Percentiles rank a stretch among this genome's conserved stretches.
These are phyloP conservation scores for Candida maris DNA, from an alignment of 805 yeast genomes.

Conservation along the genomic window DNA sequence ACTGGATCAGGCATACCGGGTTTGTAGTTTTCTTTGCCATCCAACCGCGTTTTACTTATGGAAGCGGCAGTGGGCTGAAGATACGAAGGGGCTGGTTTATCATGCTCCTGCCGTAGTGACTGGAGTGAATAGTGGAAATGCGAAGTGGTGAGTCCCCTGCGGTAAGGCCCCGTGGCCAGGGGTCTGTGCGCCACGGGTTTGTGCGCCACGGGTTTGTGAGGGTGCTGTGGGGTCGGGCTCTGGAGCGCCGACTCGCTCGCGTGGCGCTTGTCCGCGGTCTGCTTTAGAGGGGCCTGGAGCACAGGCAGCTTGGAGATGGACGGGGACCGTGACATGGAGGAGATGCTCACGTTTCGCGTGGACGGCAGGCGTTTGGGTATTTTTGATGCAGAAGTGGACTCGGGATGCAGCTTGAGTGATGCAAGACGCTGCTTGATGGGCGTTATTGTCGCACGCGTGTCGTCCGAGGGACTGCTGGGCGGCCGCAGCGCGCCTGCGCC, in stretches of 20 bases:
- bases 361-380: conserved; percentile 25
- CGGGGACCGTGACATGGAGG: conserved; percentile 3
- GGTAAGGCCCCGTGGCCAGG: conserved; percentile 4
- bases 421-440: conserved; percentile 7
- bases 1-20: conserved; percentile 1
- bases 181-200: conserved; percentile 1
- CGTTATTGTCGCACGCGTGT: neutral
- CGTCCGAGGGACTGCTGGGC: too few relatives aligned
- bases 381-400: conserved; percentile 10
- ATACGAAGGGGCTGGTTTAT: conserved; percentile 15
- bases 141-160: conserved; percentile 6
- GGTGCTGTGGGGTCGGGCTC: conserved; percentile 3
- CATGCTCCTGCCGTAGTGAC: conserved; percentile 3
- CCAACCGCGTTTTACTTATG: conserved; percentile 6
- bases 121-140: conserved; percentile 1
- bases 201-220: conserved; percentile 5
- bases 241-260: conserved; percentile 13
- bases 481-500: too few relatives aligned
- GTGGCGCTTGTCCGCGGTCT: conserved; percentile 7
- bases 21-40: conserved; percentile 18
- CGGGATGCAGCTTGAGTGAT: conserved; percentile 16
- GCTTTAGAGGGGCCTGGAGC: conserved; percentile 1
- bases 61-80: conserved; percentile 22
- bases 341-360: conserved; percentile 9
- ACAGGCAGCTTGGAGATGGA: conserved; percentile 18